Evolutionary conservation across 1,284 basidiomycete genomes (phyloP), one percentile per base, ranked within the genome.

Genomic region (Meripilus lineatus): DNA sequence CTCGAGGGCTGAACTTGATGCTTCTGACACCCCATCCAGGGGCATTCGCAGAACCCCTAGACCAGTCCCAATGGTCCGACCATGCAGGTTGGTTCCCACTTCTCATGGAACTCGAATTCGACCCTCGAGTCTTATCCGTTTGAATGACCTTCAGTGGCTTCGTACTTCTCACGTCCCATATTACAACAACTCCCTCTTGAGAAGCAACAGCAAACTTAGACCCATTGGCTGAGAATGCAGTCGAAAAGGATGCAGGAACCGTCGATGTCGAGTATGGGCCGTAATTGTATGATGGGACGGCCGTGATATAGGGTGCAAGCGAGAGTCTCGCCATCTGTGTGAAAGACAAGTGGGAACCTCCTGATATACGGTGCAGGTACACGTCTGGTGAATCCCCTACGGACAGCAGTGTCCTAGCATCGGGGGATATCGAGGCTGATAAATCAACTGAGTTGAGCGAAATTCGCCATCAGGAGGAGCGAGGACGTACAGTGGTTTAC

Each of bases 351-450:
- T 62, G 68, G 3, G 72, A 59, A 25, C 79, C 76, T 33, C 82
- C 82, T 2, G 74, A 71, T 47, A 89, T 71, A 42, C 78, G 74
- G 56, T 89, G 83, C 14, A 93, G 74, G 58, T 83, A 85, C 7
- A 92, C 80, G 46, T 89, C 81, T 25, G 82, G 76, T 4, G 89
- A 90, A 59, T 94, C 91, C 7, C 92, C 91, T 1, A 92, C 90
- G 0, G 86, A 89, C 1, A 93, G 74, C 1, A 94, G 71, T 0
- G 84, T 90, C 25, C 81, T 77, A 1, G 88, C 88, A 56, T 93
- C 88, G 0, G 89, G 89, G 2, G 89, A 90, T 54, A 94, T 78
- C 20, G 88, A 87, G 22, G 85, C 81, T 92, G 53, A 41, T 32
- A 54, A 35, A 48, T 50, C 44, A 53, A 48, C 44, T 50, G 51